Evolutionary conservation across 1,284 basidiomycete genomes (phyloP).

Genomic region (Cryptococcus hybrid): DNA sequence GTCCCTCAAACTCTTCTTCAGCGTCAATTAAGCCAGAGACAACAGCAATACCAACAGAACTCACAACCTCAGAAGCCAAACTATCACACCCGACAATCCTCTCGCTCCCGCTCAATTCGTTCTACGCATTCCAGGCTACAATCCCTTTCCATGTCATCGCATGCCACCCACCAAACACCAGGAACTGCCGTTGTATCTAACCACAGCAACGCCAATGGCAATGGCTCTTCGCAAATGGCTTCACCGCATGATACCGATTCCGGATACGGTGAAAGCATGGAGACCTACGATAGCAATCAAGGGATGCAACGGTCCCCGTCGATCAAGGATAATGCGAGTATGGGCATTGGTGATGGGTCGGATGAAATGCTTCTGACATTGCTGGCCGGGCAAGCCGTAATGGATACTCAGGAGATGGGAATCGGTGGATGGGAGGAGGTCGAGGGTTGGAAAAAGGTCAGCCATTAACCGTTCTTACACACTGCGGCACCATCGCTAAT

Average conservation of each 20-base stretch:
- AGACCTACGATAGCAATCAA: constrained; percentile 1
- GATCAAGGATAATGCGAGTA: constrained; percentile 10
- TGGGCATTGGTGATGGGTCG: constrained; percentile 27
- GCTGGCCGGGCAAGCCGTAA: constrained; percentile 79
- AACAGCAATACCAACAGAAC: neutral
- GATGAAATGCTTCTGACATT: constrained; percentile 80
- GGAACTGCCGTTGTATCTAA: no score
- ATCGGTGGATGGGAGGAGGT: constrained; percentile 79
- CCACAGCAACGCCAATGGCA: no score
- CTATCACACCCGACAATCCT: neutral
- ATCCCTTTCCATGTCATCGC: constrained; percentile 39
- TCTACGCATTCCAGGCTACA: neutral
- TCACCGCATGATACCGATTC: constrained; percentile 7
- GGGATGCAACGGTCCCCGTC: neutral
- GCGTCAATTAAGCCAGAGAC: neutral
- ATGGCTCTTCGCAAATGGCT: no score
- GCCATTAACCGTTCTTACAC: neutral
- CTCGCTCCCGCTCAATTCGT: neutral
- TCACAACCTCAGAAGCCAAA: neutral
- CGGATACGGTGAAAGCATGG: neutral
- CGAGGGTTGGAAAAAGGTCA: constrained; percentile 64
- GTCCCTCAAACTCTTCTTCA: neutral
- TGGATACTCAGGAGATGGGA: constrained; percentile 64
- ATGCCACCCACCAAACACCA: constrained; percentile 50
- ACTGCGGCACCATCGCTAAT: neutral